Evolutionary conservation across 331 rosid species (phyloP).

Genomic region (Phaseolus coccineus): DNA sequence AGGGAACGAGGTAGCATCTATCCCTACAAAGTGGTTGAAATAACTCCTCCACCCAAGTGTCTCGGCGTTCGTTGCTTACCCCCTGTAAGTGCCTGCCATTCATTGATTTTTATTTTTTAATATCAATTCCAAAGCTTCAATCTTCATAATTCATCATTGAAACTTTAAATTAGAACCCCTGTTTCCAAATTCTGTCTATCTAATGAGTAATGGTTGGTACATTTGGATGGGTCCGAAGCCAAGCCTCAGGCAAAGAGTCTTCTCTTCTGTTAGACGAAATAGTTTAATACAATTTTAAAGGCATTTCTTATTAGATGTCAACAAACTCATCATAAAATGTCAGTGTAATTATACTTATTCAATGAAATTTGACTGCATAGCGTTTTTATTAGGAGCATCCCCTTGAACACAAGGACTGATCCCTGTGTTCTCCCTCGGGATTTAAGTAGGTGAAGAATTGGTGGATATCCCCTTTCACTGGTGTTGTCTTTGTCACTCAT

Average conservation of each 20-base stretch:
- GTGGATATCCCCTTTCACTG: no score
- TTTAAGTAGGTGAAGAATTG: no score
- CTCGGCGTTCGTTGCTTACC: conserved; percentile 94
- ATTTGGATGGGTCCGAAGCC: background rate
- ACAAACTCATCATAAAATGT: no score
- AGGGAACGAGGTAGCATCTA: conserved; percentile 60
- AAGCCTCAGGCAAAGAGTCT: background rate
- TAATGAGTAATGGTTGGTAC: background rate
- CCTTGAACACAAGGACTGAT: no score
- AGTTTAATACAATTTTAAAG: background rate
- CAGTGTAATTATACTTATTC: no score
- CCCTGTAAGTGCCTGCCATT: conserved; percentile 59
- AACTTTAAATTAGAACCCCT: background rate
- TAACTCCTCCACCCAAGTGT: conserved; percentile 92
- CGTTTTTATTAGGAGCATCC: background rate
- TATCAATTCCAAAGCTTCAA: conserved; percentile 1
- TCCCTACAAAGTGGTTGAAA: conserved; percentile 90
- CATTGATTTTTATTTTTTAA: background rate
- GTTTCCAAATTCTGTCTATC: background rate
- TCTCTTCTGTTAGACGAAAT: background rate
- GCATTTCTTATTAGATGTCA: background rate
- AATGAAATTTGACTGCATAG: background rate
- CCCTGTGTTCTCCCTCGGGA: no score
- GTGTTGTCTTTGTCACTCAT: no score
- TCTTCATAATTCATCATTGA: background rate